Evolutionary conservation across 805 yeast genomes (phyloP).

Genomic region (Sugiyamaella mastotermitis): DNA sequence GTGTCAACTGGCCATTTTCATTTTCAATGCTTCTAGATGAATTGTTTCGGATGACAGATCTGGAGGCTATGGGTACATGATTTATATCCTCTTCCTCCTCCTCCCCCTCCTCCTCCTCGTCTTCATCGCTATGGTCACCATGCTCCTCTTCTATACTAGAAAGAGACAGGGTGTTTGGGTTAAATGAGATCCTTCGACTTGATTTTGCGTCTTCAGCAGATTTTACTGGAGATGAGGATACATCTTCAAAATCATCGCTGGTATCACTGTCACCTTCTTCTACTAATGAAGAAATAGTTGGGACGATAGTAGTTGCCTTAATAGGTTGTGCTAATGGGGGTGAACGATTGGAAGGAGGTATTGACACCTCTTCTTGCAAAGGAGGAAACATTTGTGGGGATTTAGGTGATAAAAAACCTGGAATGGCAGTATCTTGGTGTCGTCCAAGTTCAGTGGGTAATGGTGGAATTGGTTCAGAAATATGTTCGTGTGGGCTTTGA

Average conservation of each 20-base stretch:
- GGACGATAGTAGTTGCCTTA: conserved; percentile 50
- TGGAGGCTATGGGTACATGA: neutral
- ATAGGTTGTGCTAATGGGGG: conserved; percentile 11
- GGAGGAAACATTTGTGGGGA: conserved; percentile 3
- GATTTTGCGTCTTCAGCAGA: conserved; percentile 16
- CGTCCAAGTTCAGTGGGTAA: neutral
- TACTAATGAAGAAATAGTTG: conserved; percentile 74
- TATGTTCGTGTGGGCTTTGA: too few species aligned
- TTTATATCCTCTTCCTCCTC: conserved; percentile 6
- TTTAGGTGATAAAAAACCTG: too few species aligned
- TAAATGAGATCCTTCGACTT: neutral
- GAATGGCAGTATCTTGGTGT: neutral
- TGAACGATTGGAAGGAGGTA: conserved; percentile 8
- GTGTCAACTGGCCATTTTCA: conserved; percentile 7
- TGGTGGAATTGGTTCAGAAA: neutral
- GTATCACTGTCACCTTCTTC: conserved; percentile 88
- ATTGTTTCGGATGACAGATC: neutral
- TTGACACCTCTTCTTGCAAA: conserved; percentile 8
- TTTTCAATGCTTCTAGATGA: neutral
- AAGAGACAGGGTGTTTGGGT: conserved; percentile 1
- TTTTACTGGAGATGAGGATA: too few species aligned
- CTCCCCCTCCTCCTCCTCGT: conserved; percentile 5
- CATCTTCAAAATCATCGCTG: conserved; percentile 20
- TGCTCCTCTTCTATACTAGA: conserved; percentile 6
- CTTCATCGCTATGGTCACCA: conserved; percentile 3